Base-by-base conservation (phyloP, 495 filamentous ascomycete species). In the Cryomyces antarcticus region DNA sequence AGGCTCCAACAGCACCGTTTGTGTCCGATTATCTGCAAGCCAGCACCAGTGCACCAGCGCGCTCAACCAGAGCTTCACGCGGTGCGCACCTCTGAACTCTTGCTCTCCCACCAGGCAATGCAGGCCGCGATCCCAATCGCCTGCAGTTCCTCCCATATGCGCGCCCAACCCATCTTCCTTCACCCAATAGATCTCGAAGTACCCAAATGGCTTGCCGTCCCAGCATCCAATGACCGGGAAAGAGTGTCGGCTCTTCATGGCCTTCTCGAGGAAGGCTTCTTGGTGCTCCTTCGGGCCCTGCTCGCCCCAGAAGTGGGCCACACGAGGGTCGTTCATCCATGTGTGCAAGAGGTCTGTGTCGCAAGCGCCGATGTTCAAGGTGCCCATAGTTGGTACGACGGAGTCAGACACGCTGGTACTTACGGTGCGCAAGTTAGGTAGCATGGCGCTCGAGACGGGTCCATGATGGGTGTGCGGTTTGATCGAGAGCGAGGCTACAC, bases 101-200 rank as follows among this genome's bases (percentile, higher is more conserved):
- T 94, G 78, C 60, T 97, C 92, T 5, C 89, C 89, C 13, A 97
- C 72, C 28, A 97, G 62, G 13, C 84, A 72, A 57, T 96, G 92
- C 33, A 93, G 62, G 0, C 92, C 89, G 7, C 89, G 68, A 54
- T 95, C 92, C 57, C 82, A 95, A 51, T 92, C 77, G 27, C 72
- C 72, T 1, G 75, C 72, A 4, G 62, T 62, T 0, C 64, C 69
- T 1, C 73, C 70, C 30, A 88, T 55, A 40, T 79, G 61, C 28
- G 66, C 66, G 0, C 82, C 84, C 24, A 97, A 55, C 2, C 61
- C 60, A 54, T 96, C 92, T 56, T 97, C 89, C 51, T 93, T 93
- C 2, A 89, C 87, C 92, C 92, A 97, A 62, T 97, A 97, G 34
- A 97, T 71, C 64, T 97, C 92, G 54, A 97, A 93, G 52, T 92